Evolutionary conservation across 2,329 filamentous ascomycete species (phyloP).

Genomic region (Eutypella sp.): DNA sequence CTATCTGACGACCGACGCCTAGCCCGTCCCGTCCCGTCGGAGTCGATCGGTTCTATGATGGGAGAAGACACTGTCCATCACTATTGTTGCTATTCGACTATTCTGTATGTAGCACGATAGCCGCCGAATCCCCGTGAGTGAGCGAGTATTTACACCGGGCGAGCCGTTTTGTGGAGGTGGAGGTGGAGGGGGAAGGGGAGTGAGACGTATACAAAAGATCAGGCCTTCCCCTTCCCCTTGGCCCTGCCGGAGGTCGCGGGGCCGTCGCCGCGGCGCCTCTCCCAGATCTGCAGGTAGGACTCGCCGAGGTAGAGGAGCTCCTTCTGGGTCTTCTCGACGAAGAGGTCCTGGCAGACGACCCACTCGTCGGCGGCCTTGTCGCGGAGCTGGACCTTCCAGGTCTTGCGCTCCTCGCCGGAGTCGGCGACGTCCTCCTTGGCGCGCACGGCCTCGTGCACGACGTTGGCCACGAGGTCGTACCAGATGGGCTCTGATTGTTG

Average conservation of each 20-base stretch:
- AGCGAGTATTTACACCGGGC: no score
- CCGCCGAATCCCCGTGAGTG: no score
- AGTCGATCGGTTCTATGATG: no score
- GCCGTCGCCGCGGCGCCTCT: constrained; percentile 70
- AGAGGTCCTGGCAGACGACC: constrained; percentile 91
- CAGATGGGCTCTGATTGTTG: constrained; percentile 76
- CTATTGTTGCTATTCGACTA: no score
- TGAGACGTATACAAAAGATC: not conserved
- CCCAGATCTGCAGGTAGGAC: constrained; percentile 95
- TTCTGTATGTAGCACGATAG: no score
- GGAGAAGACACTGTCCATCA: no score
- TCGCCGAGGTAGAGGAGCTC: constrained; percentile 91
- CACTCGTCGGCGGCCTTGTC: constrained; percentile 81
- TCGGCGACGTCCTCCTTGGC: constrained; percentile 81
- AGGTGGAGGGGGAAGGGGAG: no score
- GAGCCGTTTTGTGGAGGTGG: no score
- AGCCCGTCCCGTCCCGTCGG: no score
- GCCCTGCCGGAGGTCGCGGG: constrained; percentile 10
- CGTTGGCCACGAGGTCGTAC: constrained; percentile 95
- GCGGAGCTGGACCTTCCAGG: constrained; percentile 88
- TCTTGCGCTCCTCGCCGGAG: constrained; percentile 79
- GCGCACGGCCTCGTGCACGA: constrained; percentile 79
- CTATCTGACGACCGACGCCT: no score
- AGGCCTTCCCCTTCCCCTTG: constrained; percentile 35
- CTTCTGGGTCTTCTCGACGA: constrained; percentile 81